Evolutionary conservation across 83 land plant genomes (phyloP).

Genomic region (Larix sibirica): DNA sequence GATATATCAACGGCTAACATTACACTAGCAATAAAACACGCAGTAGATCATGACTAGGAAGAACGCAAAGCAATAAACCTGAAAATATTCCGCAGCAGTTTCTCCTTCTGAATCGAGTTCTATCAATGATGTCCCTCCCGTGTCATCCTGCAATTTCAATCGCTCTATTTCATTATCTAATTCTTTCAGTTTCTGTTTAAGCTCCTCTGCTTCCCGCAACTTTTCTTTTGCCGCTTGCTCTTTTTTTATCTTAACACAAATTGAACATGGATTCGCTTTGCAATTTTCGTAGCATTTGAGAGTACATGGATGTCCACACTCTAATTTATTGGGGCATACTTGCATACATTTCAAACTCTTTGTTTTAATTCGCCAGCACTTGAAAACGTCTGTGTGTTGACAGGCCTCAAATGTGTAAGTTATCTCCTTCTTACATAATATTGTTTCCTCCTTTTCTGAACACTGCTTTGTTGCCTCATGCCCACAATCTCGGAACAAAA

Average conservation of each 20-base stretch:
- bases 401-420: too few species aligned
- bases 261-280: background rate
- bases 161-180: background rate
- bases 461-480: too few species aligned
- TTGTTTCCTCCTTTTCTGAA: background rate
- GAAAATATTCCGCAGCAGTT: background rate
- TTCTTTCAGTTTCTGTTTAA: background rate
- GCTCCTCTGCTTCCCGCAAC: background rate
- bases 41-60: too few species aligned
- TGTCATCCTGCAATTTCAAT: background rate
- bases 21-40: too few species aligned
- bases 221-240: background rate
- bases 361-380: too few species aligned
- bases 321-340: background rate
- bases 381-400: too few species aligned
- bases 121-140: too few species aligned
- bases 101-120: slow-evolving; percentile 7
- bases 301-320: slow-evolving; percentile 14
- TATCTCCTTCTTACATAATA: background rate
- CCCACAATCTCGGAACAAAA: too few species aligned
- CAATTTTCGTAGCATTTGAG: background rate
- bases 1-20: too few species aligned
- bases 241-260: background rate
- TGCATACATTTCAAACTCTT: background rate
- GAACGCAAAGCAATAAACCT: background rate